A percentile compares a stretch with the other conserved stretches of the same genome.
Conservation (phyloP, 1,139 yeast genomes). For the Taphrina flavorubra region DNA sequence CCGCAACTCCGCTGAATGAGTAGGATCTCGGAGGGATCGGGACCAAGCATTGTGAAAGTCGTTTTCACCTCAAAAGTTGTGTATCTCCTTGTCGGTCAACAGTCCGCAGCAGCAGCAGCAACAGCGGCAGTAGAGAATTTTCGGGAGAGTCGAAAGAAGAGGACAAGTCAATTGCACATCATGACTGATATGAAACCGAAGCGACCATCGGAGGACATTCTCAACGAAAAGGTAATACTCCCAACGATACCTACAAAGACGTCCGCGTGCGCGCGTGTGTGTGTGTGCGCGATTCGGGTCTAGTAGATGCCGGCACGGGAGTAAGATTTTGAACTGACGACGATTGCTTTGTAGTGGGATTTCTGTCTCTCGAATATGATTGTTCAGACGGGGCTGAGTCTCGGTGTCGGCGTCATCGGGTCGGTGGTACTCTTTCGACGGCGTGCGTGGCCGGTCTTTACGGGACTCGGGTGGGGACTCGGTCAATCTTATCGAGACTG, state of each 20-base stretch:
- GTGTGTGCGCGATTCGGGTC: no score
- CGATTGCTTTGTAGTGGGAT: constrained; percentile 70
- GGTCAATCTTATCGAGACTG: constrained; percentile 44
- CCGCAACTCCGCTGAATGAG: no score
- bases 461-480: constrained; percentile 44
- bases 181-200: constrained; percentile 32
- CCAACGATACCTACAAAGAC: no score
- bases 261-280: no score
- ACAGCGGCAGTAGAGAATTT: no score
- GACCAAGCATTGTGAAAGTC: no score
- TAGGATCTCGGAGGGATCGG: no score
- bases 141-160: not conserved
- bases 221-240: constrained; percentile 77
- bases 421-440: constrained; percentile 85
- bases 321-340: not conserved
- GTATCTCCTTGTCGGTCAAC: no score
- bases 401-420: constrained; percentile 94
- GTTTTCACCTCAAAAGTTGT: no score
- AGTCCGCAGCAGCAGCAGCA: no score
- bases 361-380: constrained; percentile 91
- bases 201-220: constrained; percentile 66
- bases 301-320: not conserved
- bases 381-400: constrained; percentile 96
- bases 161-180: not conserved
- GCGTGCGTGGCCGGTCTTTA: constrained; percentile 44